phyloP scores from a whole-genome alignment of 805 yeast species.

The Nakazawaea ambrosiae region DNA sequence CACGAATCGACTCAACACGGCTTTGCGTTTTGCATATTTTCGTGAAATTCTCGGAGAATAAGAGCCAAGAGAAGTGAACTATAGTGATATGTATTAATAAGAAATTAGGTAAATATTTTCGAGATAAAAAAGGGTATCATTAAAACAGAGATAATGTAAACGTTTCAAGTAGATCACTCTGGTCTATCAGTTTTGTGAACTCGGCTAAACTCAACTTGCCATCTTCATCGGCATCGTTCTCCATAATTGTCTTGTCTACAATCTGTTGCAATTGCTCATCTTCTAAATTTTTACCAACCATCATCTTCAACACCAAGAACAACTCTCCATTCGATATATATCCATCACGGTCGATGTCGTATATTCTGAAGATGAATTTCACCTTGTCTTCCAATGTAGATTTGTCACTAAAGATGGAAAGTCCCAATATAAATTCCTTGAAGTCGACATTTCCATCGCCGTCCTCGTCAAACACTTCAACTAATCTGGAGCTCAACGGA shows the following conservation, averaged over 20 bases:
- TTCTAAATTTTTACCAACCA: constrained; percentile 90
- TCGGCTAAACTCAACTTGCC: constrained; percentile 83
- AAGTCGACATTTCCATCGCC: constrained; percentile 92
- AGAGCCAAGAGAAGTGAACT: no score
- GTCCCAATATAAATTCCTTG: constrained; percentile 84
- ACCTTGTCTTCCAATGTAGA: constrained; percentile 78
- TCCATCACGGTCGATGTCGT: constrained; percentile 95
- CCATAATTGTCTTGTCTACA: constrained; percentile 95
- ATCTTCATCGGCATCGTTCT: constrained; percentile 83
- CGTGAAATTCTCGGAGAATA: no score
- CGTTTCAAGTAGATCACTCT: constrained; percentile 15
- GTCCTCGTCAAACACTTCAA: constrained; percentile 92
- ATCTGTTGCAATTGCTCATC: constrained; percentile 90
- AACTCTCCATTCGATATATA: constrained; percentile 92
- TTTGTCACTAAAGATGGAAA: constrained; percentile 60
- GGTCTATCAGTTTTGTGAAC: constrained; percentile 62
- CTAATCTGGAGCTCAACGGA: constrained; percentile 82
- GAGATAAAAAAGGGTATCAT: no score
- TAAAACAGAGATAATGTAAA: constrained; percentile 8
- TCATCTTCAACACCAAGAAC: constrained; percentile 84
- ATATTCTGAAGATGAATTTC: constrained; percentile 84
- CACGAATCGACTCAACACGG: no score
- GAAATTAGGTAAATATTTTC: no score
- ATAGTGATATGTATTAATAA: no score
- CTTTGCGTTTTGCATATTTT: no score